These are phyloP conservation scores for Mycena sp. DNA, from an alignment of 1,284 basidiomycete genomes.

Conservation along the genomic window DNA sequence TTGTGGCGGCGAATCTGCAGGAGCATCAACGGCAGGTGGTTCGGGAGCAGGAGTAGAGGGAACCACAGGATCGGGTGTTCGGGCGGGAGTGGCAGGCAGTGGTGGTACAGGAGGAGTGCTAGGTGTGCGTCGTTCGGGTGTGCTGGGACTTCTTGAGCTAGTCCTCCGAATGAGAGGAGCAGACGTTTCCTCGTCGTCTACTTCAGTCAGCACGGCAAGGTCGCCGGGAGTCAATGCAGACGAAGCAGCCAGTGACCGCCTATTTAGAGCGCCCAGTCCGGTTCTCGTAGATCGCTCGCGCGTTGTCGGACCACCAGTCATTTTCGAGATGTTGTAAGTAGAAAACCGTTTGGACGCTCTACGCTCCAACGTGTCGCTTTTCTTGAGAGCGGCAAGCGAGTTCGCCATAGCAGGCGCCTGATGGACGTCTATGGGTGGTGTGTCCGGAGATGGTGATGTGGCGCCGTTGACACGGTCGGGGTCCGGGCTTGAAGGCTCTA, in stretches of 20 bases:
- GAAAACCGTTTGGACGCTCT: slow-evolving; percentile 97
- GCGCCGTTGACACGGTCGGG: slow-evolving; percentile 33
- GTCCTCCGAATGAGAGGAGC: slow-evolving; percentile 32
- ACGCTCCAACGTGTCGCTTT: slow-evolving; percentile 87
- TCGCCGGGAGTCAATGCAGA: slow-evolving; percentile 72
- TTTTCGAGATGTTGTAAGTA: slow-evolving; percentile 95
- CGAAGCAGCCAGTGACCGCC: slow-evolving; percentile 71
- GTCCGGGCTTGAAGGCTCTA: slow-evolving; percentile 59
- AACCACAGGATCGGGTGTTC: slow-evolving; percentile 45
- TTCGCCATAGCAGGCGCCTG: slow-evolving; percentile 76
- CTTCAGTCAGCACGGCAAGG: slow-evolving; percentile 74
- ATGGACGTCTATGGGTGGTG: slow-evolving; percentile 53
- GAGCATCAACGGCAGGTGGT: slow-evolving; percentile 31
- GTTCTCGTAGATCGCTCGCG: slow-evolving; percentile 53
- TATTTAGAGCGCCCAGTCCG: slow-evolving; percentile 57
- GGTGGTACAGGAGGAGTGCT: slow-evolving; percentile 59
- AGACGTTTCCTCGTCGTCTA: slow-evolving; percentile 63
- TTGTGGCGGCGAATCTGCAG: slow-evolving; percentile 14
- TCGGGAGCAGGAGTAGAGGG: slow-evolving; percentile 30
- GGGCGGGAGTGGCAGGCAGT: slow-evolving; percentile 46
- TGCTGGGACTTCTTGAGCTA: slow-evolving; percentile 38
- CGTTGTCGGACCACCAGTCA: slow-evolving; percentile 71
- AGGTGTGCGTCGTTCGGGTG: slow-evolving; percentile 44
- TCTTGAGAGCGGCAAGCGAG: slow-evolving; percentile 90
- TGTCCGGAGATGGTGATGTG: slow-evolving; percentile 51